phyloP scores from a whole-genome alignment of 2,329 filamentous ascomycete genomes.

The Aspergillus floridensis region DNA sequence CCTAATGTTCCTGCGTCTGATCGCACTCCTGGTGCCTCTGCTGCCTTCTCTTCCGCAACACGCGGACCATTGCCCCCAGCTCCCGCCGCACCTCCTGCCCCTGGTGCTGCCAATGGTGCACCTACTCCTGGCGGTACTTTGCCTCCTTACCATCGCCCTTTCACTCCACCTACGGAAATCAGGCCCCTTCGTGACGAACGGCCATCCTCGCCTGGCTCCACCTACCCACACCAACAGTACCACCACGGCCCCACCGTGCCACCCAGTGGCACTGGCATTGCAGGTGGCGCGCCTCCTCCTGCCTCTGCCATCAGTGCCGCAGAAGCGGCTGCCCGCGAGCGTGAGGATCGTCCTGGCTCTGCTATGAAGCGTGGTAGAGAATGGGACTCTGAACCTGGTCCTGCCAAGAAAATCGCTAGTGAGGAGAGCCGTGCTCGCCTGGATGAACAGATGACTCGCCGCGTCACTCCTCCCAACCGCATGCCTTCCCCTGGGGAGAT shows the following conservation, averaged over 20 bases:
- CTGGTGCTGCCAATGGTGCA: constrained; percentile 25
- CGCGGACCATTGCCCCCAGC: constrained; percentile 46
- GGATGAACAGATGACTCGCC: constrained; percentile 77
- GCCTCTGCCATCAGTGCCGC: constrained; percentile 65
- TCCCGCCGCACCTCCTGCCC: constrained; percentile 29
- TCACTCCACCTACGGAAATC: constrained; percentile 80
- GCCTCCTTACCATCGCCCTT: constrained; percentile 70
- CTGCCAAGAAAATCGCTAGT: constrained; percentile 77
- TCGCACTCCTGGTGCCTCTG: constrained; percentile 31
- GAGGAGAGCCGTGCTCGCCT: constrained; percentile 84
- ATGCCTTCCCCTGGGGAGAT: constrained; percentile 65
- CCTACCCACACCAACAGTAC: constrained; percentile 79
- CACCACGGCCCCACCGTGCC: constrained; percentile 68
- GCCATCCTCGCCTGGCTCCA: constrained; percentile 86
- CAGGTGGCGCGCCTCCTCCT: constrained; percentile 65
- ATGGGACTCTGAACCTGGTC: constrained; percentile 78
- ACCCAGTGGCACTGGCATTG: constrained; percentile 55
- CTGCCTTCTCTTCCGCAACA: constrained; percentile 34
- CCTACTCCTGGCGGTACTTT: constrained; percentile 53
- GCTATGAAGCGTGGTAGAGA: constrained; percentile 82
- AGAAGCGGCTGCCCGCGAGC: constrained; percentile 64
- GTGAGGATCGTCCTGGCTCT: constrained; percentile 74
- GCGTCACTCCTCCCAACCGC: constrained; percentile 57
- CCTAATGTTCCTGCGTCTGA: constrained; percentile 45
- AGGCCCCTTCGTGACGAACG: constrained; percentile 78